Conservation (phyloP, 192 early-diverging fungal species). For the Oehlia diaphana region DNA sequence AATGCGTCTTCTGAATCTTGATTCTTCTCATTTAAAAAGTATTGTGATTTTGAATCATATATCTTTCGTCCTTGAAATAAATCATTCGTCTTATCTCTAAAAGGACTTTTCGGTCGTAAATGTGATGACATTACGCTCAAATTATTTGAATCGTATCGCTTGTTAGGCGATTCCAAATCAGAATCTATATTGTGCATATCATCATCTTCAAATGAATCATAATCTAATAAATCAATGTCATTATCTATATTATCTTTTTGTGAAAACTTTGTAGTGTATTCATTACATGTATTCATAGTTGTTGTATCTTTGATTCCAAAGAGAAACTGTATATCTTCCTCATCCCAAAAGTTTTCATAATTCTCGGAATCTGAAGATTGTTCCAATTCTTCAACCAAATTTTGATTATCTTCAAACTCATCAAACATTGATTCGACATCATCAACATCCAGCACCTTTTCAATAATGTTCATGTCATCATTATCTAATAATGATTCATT, state of each 20-base stretch:
- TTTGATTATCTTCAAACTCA: background rate
- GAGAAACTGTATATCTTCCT: background rate
- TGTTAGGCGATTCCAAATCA: background rate
- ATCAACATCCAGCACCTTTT: background rate
- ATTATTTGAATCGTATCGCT: background rate
- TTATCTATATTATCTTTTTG: background rate
- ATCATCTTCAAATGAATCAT: background rate
- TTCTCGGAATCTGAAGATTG: background rate
- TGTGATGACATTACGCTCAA: background rate
- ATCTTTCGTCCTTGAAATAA: background rate
- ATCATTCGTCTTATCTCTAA: background rate
- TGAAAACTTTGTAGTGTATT: background rate
- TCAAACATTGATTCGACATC: conserved; percentile 16
- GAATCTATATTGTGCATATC: background rate
- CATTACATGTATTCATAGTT: background rate
- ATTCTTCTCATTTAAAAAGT: background rate
- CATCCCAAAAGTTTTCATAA: conserved; percentile 10
- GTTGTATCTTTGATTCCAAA: background rate
- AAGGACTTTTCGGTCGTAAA: background rate
- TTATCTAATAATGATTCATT: background rate
- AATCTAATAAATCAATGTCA: background rate
- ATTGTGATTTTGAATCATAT: background rate
- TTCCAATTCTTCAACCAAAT: background rate
- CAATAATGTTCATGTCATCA: background rate
- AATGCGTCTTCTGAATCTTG: background rate